Evolutionary conservation across 2,329 filamentous ascomycete genomes (phyloP).

Genomic region (Epichloe bromicola): DNA sequence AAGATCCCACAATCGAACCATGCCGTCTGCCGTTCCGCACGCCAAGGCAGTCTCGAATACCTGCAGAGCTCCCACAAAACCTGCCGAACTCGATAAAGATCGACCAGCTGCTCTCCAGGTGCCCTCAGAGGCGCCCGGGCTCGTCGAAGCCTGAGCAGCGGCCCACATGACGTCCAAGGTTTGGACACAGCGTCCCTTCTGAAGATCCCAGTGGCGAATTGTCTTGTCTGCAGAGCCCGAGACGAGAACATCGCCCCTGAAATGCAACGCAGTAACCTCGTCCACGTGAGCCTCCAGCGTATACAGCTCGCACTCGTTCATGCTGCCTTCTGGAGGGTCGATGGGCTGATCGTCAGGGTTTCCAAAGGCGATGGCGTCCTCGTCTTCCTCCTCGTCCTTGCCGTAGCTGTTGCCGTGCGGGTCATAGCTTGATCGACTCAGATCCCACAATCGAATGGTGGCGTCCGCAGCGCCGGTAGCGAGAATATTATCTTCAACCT

Average conservation of each 20-base stretch:
- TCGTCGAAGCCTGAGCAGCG: conserved; percentile 73
- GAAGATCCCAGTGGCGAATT: conserved; percentile 90
- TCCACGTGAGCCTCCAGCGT: conserved; percentile 83
- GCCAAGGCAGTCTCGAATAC: conserved; percentile 93
- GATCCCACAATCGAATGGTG: conserved; percentile 87
- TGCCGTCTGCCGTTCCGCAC: conserved; percentile 92
- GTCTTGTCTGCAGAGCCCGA: conserved; percentile 97
- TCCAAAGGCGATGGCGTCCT: conserved; percentile 60
- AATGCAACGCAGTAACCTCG: conserved; percentile 88
- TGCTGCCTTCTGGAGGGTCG: conserved; percentile 64
- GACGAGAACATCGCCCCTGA: conserved; percentile 77
- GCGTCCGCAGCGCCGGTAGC: conserved; percentile 93
- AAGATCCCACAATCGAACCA: conserved; percentile 95
- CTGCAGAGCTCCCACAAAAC: conserved; percentile 90
- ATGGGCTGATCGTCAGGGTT: conserved; percentile 54
- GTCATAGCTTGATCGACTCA: conserved; percentile 77
- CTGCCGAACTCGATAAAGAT: conserved; percentile 50
- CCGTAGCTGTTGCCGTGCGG: conserved; percentile 50
- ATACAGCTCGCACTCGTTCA: conserved; percentile 82
- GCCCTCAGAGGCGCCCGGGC: conserved; percentile 45
- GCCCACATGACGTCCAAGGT: conserved; percentile 98
- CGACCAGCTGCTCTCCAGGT: conserved; percentile 64
- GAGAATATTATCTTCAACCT: conserved; percentile 91
- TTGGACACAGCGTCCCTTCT: conserved; percentile 94
- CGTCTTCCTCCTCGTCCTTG: conserved; percentile 45